phyloP scores from a whole-genome alignment of 1,284 basidiomycete genomes.

The Apiotrichum veenhuisii region DNA sequence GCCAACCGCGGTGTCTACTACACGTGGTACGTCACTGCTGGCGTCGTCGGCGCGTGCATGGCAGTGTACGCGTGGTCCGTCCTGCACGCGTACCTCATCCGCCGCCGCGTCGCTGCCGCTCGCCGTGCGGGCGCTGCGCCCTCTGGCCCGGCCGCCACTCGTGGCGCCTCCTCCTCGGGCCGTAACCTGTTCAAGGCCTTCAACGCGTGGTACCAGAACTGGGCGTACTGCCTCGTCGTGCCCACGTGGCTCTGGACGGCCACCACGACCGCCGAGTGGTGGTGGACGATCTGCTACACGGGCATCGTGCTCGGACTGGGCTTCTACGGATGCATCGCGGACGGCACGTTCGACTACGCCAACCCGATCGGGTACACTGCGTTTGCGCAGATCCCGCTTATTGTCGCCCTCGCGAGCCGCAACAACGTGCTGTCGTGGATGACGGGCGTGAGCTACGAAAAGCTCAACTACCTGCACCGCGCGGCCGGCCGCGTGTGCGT shows the following conservation, averaged over 20 bases:
- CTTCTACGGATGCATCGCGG: conserved; percentile 10
- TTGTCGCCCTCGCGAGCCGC: conserved; percentile 61
- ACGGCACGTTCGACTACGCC: conserved; percentile 13
- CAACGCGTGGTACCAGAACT: conserved; percentile 7
- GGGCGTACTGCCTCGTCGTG: conserved; percentile 13
- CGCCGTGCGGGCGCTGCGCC: conserved; percentile 1
- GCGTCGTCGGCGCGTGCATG: conserved; percentile 7
- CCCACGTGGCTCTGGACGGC: conserved; percentile 16
- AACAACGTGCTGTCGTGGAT: conserved; percentile 62
- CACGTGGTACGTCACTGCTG: conserved; percentile 17
- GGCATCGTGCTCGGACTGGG: conserved; percentile 13
- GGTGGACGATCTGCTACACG: conserved; percentile 15
- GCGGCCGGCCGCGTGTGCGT: conserved; percentile 33
- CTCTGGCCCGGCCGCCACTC: background rate
- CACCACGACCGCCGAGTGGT: conserved; percentile 11
- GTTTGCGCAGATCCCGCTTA: conserved; percentile 59
- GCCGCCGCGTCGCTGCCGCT: conserved; percentile 6
- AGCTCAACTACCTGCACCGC: conserved; percentile 48
- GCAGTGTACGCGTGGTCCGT: conserved; percentile 5
- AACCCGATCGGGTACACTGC: conserved; percentile 19
- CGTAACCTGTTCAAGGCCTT: background rate
- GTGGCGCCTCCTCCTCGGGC: background rate
- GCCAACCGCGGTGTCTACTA: conserved; percentile 4
- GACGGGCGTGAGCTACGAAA: conserved; percentile 62
- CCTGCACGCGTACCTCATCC: conserved; percentile 3